Conservation (phyloP, 768 basidiomycete genomes). For the Serendipita vermifera region DNA sequence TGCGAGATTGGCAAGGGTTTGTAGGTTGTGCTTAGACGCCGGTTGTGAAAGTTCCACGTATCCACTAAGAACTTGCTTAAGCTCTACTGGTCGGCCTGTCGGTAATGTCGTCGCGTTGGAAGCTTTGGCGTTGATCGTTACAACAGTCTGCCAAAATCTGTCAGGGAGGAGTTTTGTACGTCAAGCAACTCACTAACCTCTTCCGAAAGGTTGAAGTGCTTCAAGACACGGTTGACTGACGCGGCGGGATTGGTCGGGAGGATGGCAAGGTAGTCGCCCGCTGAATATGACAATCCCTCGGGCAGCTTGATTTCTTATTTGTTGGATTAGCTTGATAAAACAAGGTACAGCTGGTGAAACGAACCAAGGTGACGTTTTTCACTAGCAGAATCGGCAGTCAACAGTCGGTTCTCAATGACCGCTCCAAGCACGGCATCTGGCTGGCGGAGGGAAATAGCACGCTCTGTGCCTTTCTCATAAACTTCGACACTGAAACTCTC, state of each 20-base stretch:
- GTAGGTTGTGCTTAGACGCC: slow-evolving; percentile 32
- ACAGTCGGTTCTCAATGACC: slow-evolving; percentile 29
- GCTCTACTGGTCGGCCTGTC: slow-evolving; percentile 26
- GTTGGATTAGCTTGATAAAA: too few species aligned
- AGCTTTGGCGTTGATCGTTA: slow-evolving; percentile 26
- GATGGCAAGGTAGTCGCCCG: slow-evolving; percentile 15
- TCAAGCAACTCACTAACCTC: neutral
- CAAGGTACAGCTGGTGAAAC: too few species aligned
- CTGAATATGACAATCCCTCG: slow-evolving; percentile 10
- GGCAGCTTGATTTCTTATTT: slow-evolving; percentile 13
- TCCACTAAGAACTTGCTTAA: slow-evolving; percentile 29
- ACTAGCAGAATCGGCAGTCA: slow-evolving; percentile 29
- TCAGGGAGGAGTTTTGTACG: neutral
- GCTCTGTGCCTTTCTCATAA: slow-evolving; percentile 17
- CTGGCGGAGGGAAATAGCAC: slow-evolving; percentile 28
- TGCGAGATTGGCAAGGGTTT: slow-evolving; percentile 21
- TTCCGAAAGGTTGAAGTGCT: neutral
- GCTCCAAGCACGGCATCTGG: slow-evolving; percentile 28
- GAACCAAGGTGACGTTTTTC: slow-evolving; percentile 33
- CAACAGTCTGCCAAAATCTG: neutral
- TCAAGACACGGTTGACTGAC: slow-evolving; percentile 7
- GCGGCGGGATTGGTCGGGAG: slow-evolving; percentile 8
- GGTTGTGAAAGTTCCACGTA: slow-evolving; percentile 39
- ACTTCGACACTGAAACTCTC: slow-evolving; percentile 9
- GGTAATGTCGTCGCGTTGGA: slow-evolving; percentile 31